These are phyloP conservation scores for Brettanomyces custersianus DNA, from an alignment of 805 yeast species.

Conservation along the genomic window DNA sequence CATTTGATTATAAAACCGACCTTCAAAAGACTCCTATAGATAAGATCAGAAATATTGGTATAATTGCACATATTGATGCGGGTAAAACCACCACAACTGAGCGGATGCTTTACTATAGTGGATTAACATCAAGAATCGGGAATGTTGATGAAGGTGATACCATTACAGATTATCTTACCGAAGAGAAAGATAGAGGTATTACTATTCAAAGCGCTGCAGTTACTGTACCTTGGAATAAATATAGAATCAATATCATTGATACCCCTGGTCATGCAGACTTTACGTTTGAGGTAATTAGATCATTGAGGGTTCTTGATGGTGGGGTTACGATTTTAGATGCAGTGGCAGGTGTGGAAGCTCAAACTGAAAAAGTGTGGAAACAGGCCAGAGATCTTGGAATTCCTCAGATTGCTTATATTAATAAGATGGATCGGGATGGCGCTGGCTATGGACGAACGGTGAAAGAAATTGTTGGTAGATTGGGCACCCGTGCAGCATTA, in stretches of 20 bases:
- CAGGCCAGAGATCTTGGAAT: conserved; percentile 62
- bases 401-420: conserved; percentile 74
- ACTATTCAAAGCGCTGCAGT: conserved; percentile 97
- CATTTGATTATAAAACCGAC: conserved; percentile 10
- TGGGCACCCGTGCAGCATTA: conserved; percentile 65
- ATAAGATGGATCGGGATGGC: conserved; percentile 95
- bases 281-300: conserved; percentile 85
- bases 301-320: conserved; percentile 88
- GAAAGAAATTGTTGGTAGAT: conserved; percentile 66
- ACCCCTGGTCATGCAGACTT: conserved; percentile 99
- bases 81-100: conserved; percentile 98
- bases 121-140: conserved; percentile 72
- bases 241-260: conserved; percentile 79
- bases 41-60: conserved; percentile 80
- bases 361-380: conserved; percentile 94
- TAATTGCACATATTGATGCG: conserved; percentile 98
- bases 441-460: conserved; percentile 92
- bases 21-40: conserved; percentile 15
- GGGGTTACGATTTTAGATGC: conserved; percentile 89
- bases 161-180: conserved; percentile 83
- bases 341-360: conserved; percentile 97
- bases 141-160: conserved; percentile 97
- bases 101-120: conserved; percentile 85
- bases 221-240: conserved; percentile 69
- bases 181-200: conserved; percentile 88